Evolutionary conservation across 441 rosid species (phyloP).

Genomic region (Jatropha podagrica): DNA sequence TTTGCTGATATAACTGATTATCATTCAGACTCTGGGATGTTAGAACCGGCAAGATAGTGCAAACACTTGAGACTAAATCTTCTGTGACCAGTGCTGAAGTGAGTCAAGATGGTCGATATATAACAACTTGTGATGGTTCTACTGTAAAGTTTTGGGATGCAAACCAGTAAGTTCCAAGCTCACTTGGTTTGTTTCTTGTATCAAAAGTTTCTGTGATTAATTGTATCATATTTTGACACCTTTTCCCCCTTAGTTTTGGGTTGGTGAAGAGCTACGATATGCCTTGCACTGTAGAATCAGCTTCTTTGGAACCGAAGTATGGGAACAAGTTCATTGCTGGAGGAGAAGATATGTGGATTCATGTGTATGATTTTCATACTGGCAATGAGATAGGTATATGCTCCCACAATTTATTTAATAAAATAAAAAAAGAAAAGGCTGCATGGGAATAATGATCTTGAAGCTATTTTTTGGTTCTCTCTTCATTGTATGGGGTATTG

Average conservation of each 20-base stretch:
- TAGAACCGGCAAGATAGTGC: constrained; percentile 78
- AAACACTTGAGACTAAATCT: constrained; percentile 76
- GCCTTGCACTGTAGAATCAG: constrained; percentile 84
- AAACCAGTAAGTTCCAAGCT: constrained; percentile 61
- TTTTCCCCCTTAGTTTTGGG: constrained; percentile 46
- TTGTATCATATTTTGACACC: background rate
- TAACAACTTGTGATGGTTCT: constrained; percentile 88
- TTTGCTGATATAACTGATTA: constrained; percentile 10
- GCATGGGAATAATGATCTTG: background rate
- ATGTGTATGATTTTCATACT: constrained; percentile 73
- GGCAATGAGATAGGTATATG: constrained; percentile 83
- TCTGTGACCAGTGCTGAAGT: constrained; percentile 96
- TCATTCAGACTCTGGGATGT: constrained; percentile 76
- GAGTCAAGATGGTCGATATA: constrained; percentile 86
- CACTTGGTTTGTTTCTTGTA: background rate
- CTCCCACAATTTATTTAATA: constrained; percentile 27
- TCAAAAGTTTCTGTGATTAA: background rate
- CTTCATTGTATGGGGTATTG: background rate
- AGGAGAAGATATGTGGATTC: constrained; percentile 72
- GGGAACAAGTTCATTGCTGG: constrained; percentile 87
- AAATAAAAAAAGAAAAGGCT: background rate
- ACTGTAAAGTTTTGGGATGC: constrained; percentile 96
- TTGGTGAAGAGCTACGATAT: constrained; percentile 59
- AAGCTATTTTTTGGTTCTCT: background rate
- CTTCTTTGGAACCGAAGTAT: constrained; percentile 82